Conservation (phyloP, 2,329 filamentous ascomycete genomes). For the Botryotinia calthae region DNA sequence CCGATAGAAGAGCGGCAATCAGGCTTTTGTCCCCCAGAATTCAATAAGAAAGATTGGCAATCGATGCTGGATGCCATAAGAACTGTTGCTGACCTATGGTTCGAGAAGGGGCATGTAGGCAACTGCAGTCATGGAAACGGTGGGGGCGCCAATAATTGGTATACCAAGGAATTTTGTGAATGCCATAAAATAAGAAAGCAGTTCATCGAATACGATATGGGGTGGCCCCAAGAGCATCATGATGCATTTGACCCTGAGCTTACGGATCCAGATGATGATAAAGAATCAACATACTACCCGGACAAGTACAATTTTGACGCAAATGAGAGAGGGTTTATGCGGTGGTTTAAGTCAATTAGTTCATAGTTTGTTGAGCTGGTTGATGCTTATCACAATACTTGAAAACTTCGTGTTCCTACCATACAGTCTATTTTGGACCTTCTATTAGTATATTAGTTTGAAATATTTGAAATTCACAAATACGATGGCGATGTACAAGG, state of each 20-base stretch:
- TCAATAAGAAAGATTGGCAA: fast-evolving
- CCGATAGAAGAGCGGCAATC: fast-evolving
- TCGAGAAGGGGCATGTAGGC: too few relatives aligned
- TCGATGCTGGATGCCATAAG: neutral
- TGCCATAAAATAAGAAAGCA: neutral
- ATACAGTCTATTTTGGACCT: neutral
- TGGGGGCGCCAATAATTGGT: neutral
- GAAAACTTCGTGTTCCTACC: neutral
- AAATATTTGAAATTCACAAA: neutral
- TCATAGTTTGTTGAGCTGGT: neutral
- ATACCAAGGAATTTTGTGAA: neutral
- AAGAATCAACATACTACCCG: fast-evolving
- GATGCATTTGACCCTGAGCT: neutral
- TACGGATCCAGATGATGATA: neutral
- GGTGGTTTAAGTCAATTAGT: neutral
- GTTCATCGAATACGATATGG: neutral
- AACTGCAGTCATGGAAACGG: neutral
- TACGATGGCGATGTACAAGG: neutral
- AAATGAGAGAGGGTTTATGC: neutral
- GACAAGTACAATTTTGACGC: neutral
- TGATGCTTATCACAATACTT: neutral
- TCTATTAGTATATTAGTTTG: neutral
- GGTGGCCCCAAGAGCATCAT: neutral
- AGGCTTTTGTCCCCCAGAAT: neutral
- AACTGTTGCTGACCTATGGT: fast-evolving